Base-by-base conservation (phyloP, 2,329 filamentous ascomycete species). In the Tolypocladium tropicale region DNA sequence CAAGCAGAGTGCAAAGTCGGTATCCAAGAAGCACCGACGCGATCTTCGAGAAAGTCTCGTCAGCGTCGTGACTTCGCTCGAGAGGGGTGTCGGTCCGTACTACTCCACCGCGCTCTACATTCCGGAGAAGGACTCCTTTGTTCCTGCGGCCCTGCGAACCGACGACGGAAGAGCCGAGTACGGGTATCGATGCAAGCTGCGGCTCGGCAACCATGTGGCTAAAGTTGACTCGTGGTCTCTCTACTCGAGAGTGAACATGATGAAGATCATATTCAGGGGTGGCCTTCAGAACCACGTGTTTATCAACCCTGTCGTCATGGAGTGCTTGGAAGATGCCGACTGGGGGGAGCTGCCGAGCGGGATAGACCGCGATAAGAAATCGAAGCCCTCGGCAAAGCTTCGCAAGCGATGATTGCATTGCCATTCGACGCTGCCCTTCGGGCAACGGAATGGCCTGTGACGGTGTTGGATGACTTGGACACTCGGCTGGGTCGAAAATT, bases 61-160 rank as follows among this genome's bases (percentile, higher is more conserved):
- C 49, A 81, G 78, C 62, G 77, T 82, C 51, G 71, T 79, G 48
- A 81, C 78, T 0, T 82, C 79, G 2, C 70, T 82, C 2, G 78
- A 82, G 63, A 73, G 74, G 3, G 76, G 78, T 43, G 77, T 78
- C 43, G 80, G 80, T 0, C 80, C 80, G 0, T 77, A 74, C 36
- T 83, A 81, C 62, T 80, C 79, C 7, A 79, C 75, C 1, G 77
- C 79, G 2, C 55, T 72, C 61, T 65, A 69, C 64, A 37, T 71
- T 56, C 70, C 70, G 6, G 70, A 70, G 28, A 69, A 67, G 41
- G 75, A 77, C 56, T 73, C 74, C 2, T 70, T 78, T 56, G 74
- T 72, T 0, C 72, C 72, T 23, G 69, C 72, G 4, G 68, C 67
- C 4, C 73, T 72, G 57, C 64, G 67, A 6, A 76, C 74, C 39